Percentiles rank a stretch among this genome's conserved stretches.
Conservation (phyloP, 257 asterid genomes). For the Verbena officinalis region DNA sequence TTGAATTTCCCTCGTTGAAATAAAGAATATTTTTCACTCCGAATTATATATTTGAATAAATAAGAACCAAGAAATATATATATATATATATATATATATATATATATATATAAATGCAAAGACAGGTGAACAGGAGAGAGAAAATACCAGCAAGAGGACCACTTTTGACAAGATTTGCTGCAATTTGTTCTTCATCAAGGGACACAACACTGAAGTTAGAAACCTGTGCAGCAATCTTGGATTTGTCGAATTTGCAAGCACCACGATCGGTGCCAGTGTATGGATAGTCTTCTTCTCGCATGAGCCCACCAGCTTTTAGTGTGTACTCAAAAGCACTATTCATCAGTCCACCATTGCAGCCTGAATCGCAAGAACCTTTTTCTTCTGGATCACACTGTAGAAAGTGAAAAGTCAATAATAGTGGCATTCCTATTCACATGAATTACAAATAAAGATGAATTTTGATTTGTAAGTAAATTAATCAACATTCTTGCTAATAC, state of each 20-base stretch:
- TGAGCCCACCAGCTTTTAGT: conserved; percentile 83
- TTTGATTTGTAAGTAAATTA: not conserved
- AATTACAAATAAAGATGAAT: not conserved
- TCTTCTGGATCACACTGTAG: conserved; percentile 91
- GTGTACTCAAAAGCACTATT: conserved; percentile 88
- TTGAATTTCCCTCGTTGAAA: no score
- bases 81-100: no score
- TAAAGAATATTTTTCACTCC: no score
- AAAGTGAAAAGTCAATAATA: not conserved
- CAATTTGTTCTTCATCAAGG: conserved; percentile 84
- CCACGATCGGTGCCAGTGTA: conserved; percentile 78
- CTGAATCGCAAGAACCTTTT: conserved; percentile 70
- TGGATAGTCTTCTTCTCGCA: conserved; percentile 85
- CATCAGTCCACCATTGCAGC: conserved; percentile 92
- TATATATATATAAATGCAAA: no score
- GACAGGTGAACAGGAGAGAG: conserved; percentile 6
- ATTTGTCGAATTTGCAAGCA: conserved; percentile 76
- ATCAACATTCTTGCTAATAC: not conserved
- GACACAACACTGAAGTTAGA: conserved; percentile 91
- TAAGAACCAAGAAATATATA: no score
- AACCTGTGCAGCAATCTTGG: conserved; percentile 75
- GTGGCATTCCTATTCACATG: not conserved
- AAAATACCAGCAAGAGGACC: conserved; percentile 89
- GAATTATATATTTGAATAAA: no score
- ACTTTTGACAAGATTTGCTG: conserved; percentile 85